These are phyloP conservation scores for Trametes villosa DNA, from an alignment of 768 basidiomycete genomes.

Conservation along the genomic window DNA sequence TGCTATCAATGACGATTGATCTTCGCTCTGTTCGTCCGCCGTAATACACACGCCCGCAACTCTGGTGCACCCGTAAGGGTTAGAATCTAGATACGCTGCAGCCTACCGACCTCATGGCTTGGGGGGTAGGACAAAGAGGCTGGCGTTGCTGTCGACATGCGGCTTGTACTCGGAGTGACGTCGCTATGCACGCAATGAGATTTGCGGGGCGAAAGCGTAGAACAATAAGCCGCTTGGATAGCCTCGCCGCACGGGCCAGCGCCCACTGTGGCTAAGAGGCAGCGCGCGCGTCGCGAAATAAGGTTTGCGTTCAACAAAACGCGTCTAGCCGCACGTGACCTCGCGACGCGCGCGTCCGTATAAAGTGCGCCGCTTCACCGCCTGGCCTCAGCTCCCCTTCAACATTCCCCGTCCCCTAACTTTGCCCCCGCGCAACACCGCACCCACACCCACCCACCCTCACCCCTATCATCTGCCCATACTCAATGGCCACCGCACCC, in stretches of 20 bases:
- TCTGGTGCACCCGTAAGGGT: too few relatives aligned
- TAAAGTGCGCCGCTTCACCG: slow-evolving; percentile 25
- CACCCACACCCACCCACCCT: neutral
- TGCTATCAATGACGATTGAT: slow-evolving; percentile 52
- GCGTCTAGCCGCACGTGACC: slow-evolving; percentile 36
- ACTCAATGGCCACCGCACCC: slow-evolving; percentile 26
- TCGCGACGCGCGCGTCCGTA: slow-evolving; percentile 32
- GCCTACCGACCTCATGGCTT: too few relatives aligned
- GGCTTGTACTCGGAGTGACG: too few relatives aligned
- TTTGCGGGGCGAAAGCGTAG: neutral
- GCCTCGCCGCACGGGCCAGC: slow-evolving; percentile 6
- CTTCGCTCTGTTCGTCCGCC: slow-evolving; percentile 18
- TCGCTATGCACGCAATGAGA: neutral
- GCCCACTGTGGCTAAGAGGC: slow-evolving; percentile 6
- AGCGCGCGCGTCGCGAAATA: slow-evolving; percentile 25
- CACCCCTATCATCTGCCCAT: too few relatives aligned
- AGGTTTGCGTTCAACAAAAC: slow-evolving; percentile 37
- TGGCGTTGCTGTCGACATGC: too few relatives aligned
- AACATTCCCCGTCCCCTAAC: slow-evolving; percentile 8
- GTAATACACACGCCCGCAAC: too few relatives aligned
- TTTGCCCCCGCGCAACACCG: slow-evolving; percentile 1
- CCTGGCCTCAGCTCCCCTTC: slow-evolving; percentile 15
- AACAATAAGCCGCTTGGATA: slow-evolving; percentile 1
- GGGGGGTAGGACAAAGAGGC: too few relatives aligned
- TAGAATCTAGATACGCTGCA: too few relatives aligned